Evolutionary conservation across 345 rosid species (phyloP).

Genomic region (Citrus medica): DNA sequence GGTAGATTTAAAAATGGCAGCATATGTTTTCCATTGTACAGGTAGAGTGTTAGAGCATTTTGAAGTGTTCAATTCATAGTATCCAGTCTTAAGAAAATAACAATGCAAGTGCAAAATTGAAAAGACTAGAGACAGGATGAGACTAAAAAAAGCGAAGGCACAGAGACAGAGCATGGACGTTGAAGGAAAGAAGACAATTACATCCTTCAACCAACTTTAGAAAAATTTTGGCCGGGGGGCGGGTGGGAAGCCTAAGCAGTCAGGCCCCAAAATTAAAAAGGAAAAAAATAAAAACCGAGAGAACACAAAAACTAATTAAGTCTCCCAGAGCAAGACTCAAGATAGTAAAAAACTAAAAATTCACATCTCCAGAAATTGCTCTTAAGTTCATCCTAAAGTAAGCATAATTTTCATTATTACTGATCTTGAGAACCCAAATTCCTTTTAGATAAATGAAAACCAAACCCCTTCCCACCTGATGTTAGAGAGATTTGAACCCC

Average conservation of each 20-base stretch:
- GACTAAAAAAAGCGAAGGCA: neutral
- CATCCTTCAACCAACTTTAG: neutral
- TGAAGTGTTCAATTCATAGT: neutral
- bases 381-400: neutral
- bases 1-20: too few relatives aligned
- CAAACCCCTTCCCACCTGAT: neutral
- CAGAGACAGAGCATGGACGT: neutral
- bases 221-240: neutral
- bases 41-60: neutral
- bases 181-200: neutral
- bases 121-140: neutral
- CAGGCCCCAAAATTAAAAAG: neutral
- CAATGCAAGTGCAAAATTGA: neutral
- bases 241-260: neutral
- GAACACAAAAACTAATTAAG: neutral
- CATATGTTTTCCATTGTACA: neutral
- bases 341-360: neutral
- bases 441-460: neutral
- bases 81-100: neutral
- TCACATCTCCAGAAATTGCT: neutral
- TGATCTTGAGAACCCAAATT: neutral
- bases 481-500: neutral
- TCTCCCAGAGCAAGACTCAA: neutral
- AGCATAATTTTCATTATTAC: neutral
- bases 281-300: neutral